A percentile compares a stretch with the other conserved stretches of the same genome.
Evolutionary conservation across 73 alveolate genomes (phyloP).

Genomic region (Stentor coeruleus): DNA sequence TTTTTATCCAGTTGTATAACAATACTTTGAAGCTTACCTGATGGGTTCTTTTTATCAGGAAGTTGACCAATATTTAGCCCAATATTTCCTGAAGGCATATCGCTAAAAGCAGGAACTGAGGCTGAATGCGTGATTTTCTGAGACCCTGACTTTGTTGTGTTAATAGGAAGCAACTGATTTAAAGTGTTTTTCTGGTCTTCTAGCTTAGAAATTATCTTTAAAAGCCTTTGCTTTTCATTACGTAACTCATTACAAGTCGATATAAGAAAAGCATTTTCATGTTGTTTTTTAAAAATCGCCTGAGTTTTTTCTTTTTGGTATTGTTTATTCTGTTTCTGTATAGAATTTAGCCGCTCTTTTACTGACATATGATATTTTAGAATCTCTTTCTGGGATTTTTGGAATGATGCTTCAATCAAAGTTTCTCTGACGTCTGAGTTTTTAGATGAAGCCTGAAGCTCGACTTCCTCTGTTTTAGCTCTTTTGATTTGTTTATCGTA

Average conservation of each 20-base stretch:
- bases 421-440: conserved; percentile 7
- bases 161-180: neutral
- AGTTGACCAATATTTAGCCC: neutral
- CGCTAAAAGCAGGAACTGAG: conserved; percentile 1
- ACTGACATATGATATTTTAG: conserved; percentile 46
- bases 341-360: conserved; percentile 39
- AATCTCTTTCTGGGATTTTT: conserved; percentile 48
- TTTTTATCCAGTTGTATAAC: conserved; percentile 9
- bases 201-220: conserved; percentile 36
- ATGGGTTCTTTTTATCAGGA: neutral
- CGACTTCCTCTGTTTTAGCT: conserved; percentile 27
- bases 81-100: neutral
- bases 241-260: conserved; percentile 54
- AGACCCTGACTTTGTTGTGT: neutral
- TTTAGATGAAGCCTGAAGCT: neutral
- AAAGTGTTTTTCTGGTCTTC: conserved; percentile 28
- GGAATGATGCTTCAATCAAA: conserved; percentile 34
- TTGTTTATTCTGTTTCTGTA: conserved; percentile 41
- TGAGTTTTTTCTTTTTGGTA: conserved; percentile 57
- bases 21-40: neutral
- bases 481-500: conserved; percentile 36
- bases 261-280: conserved; percentile 50
- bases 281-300: conserved; percentile 33
- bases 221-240: conserved; percentile 47
- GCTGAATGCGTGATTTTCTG: neutral